phyloP scores from a whole-genome alignment of 106 monocot genomes.

The Posidonia australis region DNA sequence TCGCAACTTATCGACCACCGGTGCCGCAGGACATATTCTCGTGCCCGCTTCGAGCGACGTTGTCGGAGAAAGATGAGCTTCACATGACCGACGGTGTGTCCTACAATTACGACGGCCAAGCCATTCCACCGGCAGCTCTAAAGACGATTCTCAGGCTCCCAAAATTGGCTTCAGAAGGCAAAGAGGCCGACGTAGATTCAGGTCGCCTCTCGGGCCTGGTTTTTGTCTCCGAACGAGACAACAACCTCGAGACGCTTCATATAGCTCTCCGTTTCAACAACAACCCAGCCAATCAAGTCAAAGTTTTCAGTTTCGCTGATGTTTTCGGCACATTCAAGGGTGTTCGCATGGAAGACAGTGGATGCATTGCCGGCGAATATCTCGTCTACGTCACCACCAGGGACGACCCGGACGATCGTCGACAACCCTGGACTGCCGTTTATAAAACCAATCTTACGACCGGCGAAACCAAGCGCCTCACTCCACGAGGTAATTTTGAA shows the following conservation, averaged over 20 bases:
- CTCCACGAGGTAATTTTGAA: neutral
- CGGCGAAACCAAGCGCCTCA: neutral
- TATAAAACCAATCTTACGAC: neutral
- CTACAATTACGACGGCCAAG: neutral
- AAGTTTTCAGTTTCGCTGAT: neutral
- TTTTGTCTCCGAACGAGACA: neutral
- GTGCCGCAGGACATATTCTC: slow-evolving; percentile 2
- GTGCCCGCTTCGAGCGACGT: neutral
- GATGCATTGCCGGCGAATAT: neutral
- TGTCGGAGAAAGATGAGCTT: neutral
- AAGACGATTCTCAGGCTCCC: neutral
- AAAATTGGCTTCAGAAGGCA: neutral
- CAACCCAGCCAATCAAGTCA: neutral
- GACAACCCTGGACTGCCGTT: neutral
- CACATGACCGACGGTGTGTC: neutral
- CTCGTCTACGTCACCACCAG: neutral
- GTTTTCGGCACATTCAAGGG: neutral
- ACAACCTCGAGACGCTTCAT: slow-evolving; percentile 1
- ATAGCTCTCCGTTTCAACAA: neutral
- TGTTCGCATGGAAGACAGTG: neutral
- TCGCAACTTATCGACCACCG: neutral
- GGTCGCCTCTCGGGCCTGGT: neutral
- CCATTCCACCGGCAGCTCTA: neutral
- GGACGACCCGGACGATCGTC: neutral
- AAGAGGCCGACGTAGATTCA: neutral